These are phyloP conservation scores for Fragaria iinumae DNA, from an alignment of 306 rosid genomes.

Conservation along the genomic window DNA sequence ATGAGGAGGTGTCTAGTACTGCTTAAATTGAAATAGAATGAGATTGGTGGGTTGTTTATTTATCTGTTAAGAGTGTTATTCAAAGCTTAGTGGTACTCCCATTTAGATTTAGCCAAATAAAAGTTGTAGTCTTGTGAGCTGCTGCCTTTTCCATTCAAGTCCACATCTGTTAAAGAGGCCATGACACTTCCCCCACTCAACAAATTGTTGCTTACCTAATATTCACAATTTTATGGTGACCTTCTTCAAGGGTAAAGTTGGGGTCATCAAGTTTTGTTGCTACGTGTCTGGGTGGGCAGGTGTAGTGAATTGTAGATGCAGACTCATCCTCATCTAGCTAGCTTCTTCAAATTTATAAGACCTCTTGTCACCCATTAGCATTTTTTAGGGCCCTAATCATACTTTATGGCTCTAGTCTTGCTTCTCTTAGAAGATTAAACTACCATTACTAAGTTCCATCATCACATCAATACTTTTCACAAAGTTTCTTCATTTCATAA, in stretches of 20 bases:
- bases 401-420: background rate
- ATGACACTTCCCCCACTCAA: background rate
- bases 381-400: background rate
- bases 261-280: constrained; percentile 1
- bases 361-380: background rate
- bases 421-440: background rate
- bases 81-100: background rate
- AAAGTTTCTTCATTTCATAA: background rate
- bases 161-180: constrained; percentile 3
- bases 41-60: background rate
- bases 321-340: background rate
- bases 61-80: background rate
- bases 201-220: constrained; percentile 8
- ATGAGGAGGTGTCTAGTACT: background rate
- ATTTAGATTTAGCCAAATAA: background rate
- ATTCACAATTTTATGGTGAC: background rate
- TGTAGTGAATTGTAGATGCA: constrained; percentile 4
- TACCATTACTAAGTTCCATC: background rate
- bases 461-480: background rate
- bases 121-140: background rate
- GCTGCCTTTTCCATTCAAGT: constrained; percentile 4
- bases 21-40: background rate
- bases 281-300: background rate
- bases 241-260: constrained; percentile 5
- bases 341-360: background rate